These are phyloP conservation scores for Scytalidium lignicola DNA, from an alignment of 2,329 filamentous ascomycete species.

Conservation along the genomic window DNA sequence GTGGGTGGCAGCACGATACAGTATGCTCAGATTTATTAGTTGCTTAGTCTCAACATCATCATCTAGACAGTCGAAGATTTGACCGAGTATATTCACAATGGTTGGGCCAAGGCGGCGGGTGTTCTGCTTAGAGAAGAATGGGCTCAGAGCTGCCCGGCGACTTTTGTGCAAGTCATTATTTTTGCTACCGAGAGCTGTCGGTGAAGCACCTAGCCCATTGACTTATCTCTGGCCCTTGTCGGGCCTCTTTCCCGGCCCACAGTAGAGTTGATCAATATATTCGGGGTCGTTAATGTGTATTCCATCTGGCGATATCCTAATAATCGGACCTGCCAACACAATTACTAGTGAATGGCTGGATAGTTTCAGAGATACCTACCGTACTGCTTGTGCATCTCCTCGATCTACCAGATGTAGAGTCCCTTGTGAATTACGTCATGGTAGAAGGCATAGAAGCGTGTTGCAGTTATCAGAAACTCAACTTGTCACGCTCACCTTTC, in stretches of 20 bases:
- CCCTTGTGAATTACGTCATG: slow-evolving; percentile 15
- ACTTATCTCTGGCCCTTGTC: slow-evolving; percentile 6
- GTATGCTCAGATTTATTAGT: neutral
- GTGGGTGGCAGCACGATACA: slow-evolving; percentile 5
- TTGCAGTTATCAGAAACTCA: neutral
- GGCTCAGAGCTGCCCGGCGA: slow-evolving; percentile 5
- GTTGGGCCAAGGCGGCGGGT: slow-evolving; percentile 5
- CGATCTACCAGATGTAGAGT: slow-evolving; percentile 4
- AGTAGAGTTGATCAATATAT: slow-evolving; percentile 25
- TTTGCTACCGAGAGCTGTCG: slow-evolving; percentile 4
- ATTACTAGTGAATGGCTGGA: neutral
- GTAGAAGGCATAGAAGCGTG: slow-evolving; percentile 13
- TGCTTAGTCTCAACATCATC: neutral
- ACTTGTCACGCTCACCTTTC: slow-evolving; percentile 7
- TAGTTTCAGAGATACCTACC: slow-evolving; percentile 4
- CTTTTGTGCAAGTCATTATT: slow-evolving; percentile 6
- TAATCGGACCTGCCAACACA: slow-evolving; percentile 26
- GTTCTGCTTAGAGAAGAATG: slow-evolving; percentile 11
- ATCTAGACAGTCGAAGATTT: neutral
- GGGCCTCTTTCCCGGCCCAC: slow-evolving; percentile 10
- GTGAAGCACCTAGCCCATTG: slow-evolving; percentile 1
- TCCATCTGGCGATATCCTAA: slow-evolving; percentile 28
- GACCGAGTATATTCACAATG: neutral
- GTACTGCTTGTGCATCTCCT: slow-evolving; percentile 16
- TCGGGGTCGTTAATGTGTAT: slow-evolving; percentile 25